Evolutionary conservation across 23 red algal genomes (phyloP), one percentile per base, ranked within the genome.

Genomic region (Gracilaria domingensis): DNA sequence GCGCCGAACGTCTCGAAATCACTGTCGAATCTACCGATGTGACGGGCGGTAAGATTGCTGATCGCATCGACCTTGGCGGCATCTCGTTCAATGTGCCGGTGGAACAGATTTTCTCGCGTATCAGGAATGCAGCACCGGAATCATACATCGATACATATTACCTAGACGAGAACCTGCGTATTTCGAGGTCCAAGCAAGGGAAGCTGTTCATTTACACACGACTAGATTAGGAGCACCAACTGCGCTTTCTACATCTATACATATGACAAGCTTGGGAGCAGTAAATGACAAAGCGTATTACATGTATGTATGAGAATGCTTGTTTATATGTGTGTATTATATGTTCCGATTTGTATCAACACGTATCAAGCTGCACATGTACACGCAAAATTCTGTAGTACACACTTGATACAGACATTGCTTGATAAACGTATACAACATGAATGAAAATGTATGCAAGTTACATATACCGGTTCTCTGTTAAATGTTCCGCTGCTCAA

Each of bases 131-230:
- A 0, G 26, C 90, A 12, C 88, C 90, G 49, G 90, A 95, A 69
- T 84, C 94, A 4, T 95, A 88, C 72, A 28, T 98, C 24, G 96
- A 98, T 51, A 98, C 93, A 13, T 93, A 77, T 49, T 97, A 97
- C 45, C 77, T 97, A 66, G 95, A 97, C 53, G 95, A 97, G 40
- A 72, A 79, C 64, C 36, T 97, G 23, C 50, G 95, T 26, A 90
- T 97, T 78, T 93, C 89, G 40, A 76, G 95, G 48, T 89, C 71
- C 29, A 93, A 97, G 87, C 28, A 91, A 16, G 84, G 91, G 24
- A 83, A 89, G 80, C 44, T 97, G 26, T 97, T 78, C 47, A 67
- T 97, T 47, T 97, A 88, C 59, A 58, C 90, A 40, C 86, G 86
- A 34, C 64, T 75, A 54, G 83, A 87, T 55, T 87, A 85, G 58